phyloP scores from a whole-genome alignment of 2,329 filamentous ascomycete genomes.

The Mollisiaceae sp. region DNA sequence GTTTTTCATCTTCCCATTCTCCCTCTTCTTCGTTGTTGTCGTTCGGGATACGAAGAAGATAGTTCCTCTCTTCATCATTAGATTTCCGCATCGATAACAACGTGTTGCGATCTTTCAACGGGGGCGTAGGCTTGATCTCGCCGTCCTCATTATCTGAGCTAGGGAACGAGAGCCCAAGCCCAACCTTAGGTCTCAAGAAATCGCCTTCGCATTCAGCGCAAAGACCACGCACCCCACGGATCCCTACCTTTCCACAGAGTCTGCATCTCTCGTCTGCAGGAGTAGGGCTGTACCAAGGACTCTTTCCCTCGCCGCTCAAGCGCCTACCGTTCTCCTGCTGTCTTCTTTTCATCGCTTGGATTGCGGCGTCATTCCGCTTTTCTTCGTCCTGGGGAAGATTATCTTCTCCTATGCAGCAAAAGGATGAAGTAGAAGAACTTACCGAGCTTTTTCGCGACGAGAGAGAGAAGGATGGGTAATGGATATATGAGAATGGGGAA shows the following conservation, averaged over 20 bases:
- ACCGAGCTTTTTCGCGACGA: not conserved
- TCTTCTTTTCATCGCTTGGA: not conserved
- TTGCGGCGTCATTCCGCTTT: not conserved
- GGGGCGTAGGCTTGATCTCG: constrained; percentile 26
- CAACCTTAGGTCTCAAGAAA: constrained; percentile 1
- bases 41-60: not conserved
- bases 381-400: not conserved
- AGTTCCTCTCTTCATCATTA: not conserved
- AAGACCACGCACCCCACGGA: not conserved
- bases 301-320: not conserved
- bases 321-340: not conserved
- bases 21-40: not conserved
- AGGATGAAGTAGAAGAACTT: not conserved
- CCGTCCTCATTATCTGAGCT: not conserved
- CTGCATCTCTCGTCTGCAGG: not conserved
- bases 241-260: not conserved
- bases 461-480: not conserved
- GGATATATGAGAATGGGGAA: not conserved
- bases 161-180: not conserved
- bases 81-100: not conserved
- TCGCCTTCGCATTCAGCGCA: constrained; percentile 25
- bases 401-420: constrained; percentile 1
- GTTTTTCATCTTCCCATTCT: not conserved
- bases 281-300: not conserved
- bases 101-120: constrained; percentile 23